Evolutionary conservation across 1,284 basidiomycete species (phyloP).

Genomic region (Ceratorhiza oryzae-sativae): DNA sequence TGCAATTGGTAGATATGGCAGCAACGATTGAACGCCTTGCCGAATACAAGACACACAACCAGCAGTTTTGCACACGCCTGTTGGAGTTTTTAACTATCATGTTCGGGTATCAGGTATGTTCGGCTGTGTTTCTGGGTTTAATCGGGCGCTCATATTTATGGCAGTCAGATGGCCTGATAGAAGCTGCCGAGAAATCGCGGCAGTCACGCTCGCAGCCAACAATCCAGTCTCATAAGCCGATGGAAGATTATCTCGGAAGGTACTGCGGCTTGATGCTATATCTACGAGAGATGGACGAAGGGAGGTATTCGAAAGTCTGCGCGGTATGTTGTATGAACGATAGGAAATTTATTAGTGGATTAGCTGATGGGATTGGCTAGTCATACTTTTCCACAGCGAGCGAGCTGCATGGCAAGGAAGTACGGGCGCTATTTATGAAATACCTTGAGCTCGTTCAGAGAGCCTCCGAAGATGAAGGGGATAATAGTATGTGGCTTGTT

Average conservation of each 20-base stretch:
- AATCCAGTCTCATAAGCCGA: constrained; percentile 67
- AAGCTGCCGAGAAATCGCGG: constrained; percentile 47
- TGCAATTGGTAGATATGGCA: constrained; percentile 75
- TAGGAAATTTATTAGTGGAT: background rate
- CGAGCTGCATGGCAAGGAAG: constrained; percentile 79
- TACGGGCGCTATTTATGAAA: constrained; percentile 71
- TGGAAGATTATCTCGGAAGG: constrained; percentile 84
- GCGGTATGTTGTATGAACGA: constrained; percentile 63
- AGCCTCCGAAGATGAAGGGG: constrained; percentile 71
- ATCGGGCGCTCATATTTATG: constrained; percentile 12
- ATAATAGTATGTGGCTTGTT: constrained; percentile 62
- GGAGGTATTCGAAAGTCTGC: constrained; percentile 82
- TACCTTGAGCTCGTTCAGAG: constrained; percentile 72
- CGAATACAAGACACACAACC: constrained; percentile 87
- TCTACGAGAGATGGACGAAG: constrained; percentile 93
- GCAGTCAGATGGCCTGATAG: constrained; percentile 52
- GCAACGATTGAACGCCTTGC: constrained; percentile 90
- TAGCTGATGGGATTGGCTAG: constrained; percentile 54
- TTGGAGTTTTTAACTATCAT: constrained; percentile 89
- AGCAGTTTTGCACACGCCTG: constrained; percentile 90
- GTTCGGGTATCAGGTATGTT: constrained; percentile 80
- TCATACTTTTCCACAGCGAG: constrained; percentile 87
- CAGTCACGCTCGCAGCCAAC: constrained; percentile 41
- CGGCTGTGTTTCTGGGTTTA: constrained; percentile 23
- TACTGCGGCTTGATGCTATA: constrained; percentile 93